Percentiles rank a stretch among this genome's conserved stretches.
These are phyloP conservation scores for Pseudotulostoma volvatum DNA, from an alignment of 495 filamentous ascomycete species.

Conservation along the genomic window DNA sequence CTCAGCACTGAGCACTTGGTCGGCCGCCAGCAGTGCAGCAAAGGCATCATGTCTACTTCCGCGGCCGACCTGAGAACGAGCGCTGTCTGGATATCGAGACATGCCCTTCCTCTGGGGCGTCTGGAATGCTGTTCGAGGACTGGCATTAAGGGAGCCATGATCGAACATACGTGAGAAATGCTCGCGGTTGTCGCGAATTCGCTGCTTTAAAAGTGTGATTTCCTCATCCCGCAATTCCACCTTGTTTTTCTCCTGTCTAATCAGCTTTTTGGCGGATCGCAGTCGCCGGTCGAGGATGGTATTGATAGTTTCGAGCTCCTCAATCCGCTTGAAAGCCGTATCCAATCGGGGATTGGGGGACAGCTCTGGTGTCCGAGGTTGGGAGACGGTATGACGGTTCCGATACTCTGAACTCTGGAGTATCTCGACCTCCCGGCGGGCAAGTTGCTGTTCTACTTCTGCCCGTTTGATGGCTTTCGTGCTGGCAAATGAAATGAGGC, in stretches of 20 bases:
- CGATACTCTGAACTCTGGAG: constrained; percentile 43
- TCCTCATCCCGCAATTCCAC: constrained; percentile 42
- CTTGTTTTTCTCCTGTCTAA: constrained; percentile 46
- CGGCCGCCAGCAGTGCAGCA: constrained; percentile 56
- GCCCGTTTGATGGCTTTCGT: constrained; percentile 74
- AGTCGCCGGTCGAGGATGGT: constrained; percentile 44
- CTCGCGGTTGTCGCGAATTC: constrained; percentile 75
- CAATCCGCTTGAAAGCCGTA: constrained; percentile 31
- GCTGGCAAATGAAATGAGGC: constrained; percentile 70
- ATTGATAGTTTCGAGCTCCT: constrained; percentile 49
- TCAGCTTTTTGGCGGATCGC: constrained; percentile 55
- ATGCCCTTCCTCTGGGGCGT: constrained; percentile 29
- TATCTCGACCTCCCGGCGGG: constrained; percentile 77
- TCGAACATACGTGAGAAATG: constrained; percentile 56
- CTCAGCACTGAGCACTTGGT: constrained; percentile 58
- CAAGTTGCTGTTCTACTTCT: constrained; percentile 84
- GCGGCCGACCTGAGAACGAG: constrained; percentile 19
- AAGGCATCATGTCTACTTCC: constrained; percentile 41
- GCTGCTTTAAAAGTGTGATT: constrained; percentile 55
- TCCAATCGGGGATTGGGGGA: constrained; percentile 28
- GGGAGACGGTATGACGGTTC: constrained; percentile 17
- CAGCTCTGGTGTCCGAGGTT: constrained; percentile 19
- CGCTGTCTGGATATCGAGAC: constrained; percentile 30
- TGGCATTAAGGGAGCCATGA: constrained; percentile 32
- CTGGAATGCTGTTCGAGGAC: constrained; percentile 27